A percentile compares a stretch with the other conserved stretches of the same genome.
Evolutionary conservation across 345 rosid genomes (phyloP).

Genomic region (Limnanthes douglasii): DNA sequence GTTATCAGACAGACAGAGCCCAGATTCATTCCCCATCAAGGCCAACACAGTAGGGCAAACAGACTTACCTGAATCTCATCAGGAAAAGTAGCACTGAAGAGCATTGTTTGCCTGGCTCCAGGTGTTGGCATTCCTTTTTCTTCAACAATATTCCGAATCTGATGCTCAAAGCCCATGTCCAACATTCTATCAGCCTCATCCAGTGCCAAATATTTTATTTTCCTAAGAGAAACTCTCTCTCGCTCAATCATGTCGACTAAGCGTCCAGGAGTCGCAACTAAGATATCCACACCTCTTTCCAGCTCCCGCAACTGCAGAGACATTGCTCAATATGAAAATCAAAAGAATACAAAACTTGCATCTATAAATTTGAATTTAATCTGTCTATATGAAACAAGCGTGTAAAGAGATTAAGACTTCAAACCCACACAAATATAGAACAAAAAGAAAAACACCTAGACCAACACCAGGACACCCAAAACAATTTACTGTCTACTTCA

Average conservation of each 20-base stretch:
- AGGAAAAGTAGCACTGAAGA: slow-evolving; percentile 49
- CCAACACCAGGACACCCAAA: no score
- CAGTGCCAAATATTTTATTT: slow-evolving; percentile 26
- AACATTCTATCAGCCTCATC: no score
- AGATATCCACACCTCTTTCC: slow-evolving; percentile 36
- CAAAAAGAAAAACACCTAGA: no score
- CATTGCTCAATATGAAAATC: no score
- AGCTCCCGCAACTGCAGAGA: slow-evolving; percentile 19
- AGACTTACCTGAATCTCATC: slow-evolving; percentile 28
- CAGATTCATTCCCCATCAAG: no score
- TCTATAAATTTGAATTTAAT: no score
- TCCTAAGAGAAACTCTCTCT: slow-evolving; percentile 23
- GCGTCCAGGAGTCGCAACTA: slow-evolving; percentile 52
- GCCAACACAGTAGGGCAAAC: background rate
- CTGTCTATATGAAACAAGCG: no score
- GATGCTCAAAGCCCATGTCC: slow-evolving; percentile 61
- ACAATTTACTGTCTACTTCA: no score
- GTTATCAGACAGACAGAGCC: no score
- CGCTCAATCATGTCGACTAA: slow-evolving; percentile 37
- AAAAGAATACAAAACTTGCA: no score
- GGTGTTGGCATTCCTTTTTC: slow-evolving; percentile 39
- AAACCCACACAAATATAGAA: no score
- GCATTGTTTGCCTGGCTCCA: slow-evolving; percentile 35
- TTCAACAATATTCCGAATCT: slow-evolving; percentile 36
- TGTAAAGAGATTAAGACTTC: no score